phyloP scores from a whole-genome alignment of 176 grass and related monocot species.

The Saccharum officinarum region DNA sequence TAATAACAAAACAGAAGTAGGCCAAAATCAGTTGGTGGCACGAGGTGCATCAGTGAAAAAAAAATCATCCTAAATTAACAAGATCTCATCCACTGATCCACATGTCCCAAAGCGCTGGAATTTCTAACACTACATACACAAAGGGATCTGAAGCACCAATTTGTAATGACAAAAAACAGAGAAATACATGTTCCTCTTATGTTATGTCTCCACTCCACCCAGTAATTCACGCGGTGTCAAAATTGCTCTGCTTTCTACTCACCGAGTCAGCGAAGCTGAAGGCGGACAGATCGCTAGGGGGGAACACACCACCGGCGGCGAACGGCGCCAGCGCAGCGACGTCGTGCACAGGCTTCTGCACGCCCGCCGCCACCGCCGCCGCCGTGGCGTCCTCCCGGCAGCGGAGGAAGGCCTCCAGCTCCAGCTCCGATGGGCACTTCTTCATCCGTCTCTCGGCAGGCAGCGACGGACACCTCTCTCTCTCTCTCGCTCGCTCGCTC shows the following conservation, averaged over 20 bases:
- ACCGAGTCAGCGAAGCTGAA: conserved; percentile 44
- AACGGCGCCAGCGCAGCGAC: background rate
- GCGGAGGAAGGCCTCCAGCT: conserved; percentile 59
- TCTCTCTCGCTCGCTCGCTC: too few relatives aligned
- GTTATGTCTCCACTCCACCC: background rate
- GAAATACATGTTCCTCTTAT: background rate
- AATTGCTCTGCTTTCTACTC: conserved; percentile 14
- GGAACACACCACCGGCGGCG: conserved; percentile 1
- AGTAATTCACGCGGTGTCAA: background rate
- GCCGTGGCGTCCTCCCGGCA: conserved; percentile 1
- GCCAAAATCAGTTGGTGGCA: background rate
- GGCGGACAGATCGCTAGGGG: conserved; percentile 26
- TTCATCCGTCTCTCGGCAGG: conserved; percentile 45
- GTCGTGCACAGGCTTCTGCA: conserved; percentile 25
- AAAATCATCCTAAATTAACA: background rate
- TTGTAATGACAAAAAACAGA: background rate
- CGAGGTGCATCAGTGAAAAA: background rate
- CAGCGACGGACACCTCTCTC: background rate
- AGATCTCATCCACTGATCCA: background rate
- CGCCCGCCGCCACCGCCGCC: background rate
- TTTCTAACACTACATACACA: background rate
- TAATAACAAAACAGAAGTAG: background rate
- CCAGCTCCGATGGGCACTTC: conserved; percentile 72
- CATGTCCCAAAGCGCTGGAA: background rate
- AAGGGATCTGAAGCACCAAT: background rate